These are phyloP conservation scores for Leptographium procerum DNA, from an alignment of 2,329 filamentous ascomycete genomes.

Conservation along the genomic window DNA sequence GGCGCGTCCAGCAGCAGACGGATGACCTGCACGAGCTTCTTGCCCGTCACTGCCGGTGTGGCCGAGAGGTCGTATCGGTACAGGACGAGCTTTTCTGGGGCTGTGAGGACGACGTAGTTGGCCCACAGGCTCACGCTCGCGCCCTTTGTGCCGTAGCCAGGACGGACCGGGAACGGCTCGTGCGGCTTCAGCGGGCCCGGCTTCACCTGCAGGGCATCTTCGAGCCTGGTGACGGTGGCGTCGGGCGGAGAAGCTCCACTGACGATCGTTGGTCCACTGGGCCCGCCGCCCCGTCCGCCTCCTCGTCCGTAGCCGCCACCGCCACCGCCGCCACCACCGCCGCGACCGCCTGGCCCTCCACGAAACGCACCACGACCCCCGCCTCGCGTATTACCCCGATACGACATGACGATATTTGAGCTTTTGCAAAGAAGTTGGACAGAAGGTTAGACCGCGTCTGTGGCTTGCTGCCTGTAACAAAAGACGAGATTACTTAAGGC, in stretches of 20 bases:
- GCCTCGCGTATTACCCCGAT: background rate
- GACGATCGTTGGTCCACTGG: background rate
- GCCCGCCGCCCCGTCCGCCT: background rate
- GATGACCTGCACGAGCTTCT: conserved; percentile 13
- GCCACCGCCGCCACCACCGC: background rate
- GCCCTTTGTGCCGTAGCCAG: conserved; percentile 14
- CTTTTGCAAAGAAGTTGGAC: background rate
- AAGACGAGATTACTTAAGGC: too few species aligned
- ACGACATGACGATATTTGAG: background rate
- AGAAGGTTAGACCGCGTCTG: background rate
- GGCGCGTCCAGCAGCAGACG: conserved; percentile 16
- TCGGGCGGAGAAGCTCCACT: conserved; percentile 2
- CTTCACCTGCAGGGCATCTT: conserved; percentile 5
- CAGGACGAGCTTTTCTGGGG: conserved; percentile 9
- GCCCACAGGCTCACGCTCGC: conserved; percentile 13
- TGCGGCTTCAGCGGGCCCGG: background rate
- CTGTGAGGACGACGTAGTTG: conserved; percentile 15
- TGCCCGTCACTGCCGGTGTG: conserved; percentile 8
- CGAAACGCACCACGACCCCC: background rate
- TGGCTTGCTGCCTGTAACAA: background rate
- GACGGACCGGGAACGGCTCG: conserved; percentile 8
- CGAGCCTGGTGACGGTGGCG: conserved; percentile 2
- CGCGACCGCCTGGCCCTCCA: too few species aligned
- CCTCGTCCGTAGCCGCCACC: background rate
- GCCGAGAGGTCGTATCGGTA: conserved; percentile 14